Base-by-base conservation (phyloP, 2,329 filamentous ascomycete species). In the Delphinella strobiligena region DNA sequence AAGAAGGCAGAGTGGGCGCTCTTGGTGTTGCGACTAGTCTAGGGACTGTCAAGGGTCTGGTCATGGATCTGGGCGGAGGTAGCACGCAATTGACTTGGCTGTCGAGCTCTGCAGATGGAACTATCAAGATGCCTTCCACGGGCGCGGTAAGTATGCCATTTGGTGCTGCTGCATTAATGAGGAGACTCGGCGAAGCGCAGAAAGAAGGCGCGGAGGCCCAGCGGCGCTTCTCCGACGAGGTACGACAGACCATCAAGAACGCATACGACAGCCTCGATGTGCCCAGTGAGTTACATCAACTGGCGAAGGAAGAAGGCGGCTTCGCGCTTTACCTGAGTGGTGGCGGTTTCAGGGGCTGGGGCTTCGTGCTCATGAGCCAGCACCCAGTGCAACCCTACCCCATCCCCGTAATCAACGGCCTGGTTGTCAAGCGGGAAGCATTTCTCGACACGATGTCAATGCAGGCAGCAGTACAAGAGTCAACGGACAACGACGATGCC, bases 321-420 rank as follows among this genome's bases (percentile, higher is more conserved):
- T 67, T 87, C 42, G 75, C 81, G 24, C 67, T 94, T 7, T 94
- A 88, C 56, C 76, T 95, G 42, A 93, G 83, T 46, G 88, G 88
- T 32, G 88, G 88, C 17, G 88, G 88, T 0, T 93, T 94, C 55
- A 71, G 88, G 27, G 88, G 88, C 12, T 94, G 93, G 68, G 88
- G 87, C 5, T 93, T 85, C 59, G 78, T 93, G 53, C 69, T 94
- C 38, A 88, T 93, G 81, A 78, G 82, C 54, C 72, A 75, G 48
- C 82, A 89, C 51, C 61, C 67, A 4, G 72, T 85, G 32, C 66
- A 72, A 39, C 85, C 85, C 0, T 95, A 93, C 56, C 88, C 88
- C 0, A 82, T 94, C 18, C 75, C 85, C 0, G 78, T 81, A 15
- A 80, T 91, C 57, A 88, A 87, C 45, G 80, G 82, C 2, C 94